Conservation (phyloP, 2,329 filamentous ascomycete genomes). For the Parastagonospora nodorum region DNA sequence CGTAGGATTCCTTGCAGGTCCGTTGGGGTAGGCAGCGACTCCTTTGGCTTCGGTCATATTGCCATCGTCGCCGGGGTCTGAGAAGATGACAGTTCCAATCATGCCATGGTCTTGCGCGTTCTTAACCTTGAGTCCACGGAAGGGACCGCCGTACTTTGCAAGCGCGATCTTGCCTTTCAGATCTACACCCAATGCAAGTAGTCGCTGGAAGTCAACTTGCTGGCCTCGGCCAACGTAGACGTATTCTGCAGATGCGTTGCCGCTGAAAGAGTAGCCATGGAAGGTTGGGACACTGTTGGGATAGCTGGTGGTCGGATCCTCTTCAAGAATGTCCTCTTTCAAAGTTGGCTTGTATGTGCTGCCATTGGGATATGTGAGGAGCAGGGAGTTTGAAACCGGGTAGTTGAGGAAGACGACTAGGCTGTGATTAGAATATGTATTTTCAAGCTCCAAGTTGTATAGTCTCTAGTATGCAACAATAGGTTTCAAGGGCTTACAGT, state of each 20-base stretch:
- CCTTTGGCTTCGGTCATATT: constrained; percentile 55
- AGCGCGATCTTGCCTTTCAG: constrained; percentile 56
- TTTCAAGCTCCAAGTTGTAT: neutral
- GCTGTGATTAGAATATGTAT: neutral
- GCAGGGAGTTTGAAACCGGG: constrained; percentile 42
- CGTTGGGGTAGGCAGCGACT: constrained; percentile 48
- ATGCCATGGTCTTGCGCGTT: constrained; percentile 53
- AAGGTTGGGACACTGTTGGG: constrained; percentile 52
- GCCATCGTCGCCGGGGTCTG: constrained; percentile 53
- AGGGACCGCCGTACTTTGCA: constrained; percentile 53
- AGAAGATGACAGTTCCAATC: constrained; percentile 53
- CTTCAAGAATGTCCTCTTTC: constrained; percentile 39
- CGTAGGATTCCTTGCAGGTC: constrained; percentile 53
- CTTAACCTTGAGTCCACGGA: constrained; percentile 55
- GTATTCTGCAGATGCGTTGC: constrained; percentile 54
- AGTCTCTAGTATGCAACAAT: neutral
- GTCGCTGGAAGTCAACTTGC: constrained; percentile 53
- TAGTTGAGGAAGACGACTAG: constrained; percentile 46
- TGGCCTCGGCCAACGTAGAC: constrained; percentile 53
- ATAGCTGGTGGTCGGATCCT: constrained; percentile 44
- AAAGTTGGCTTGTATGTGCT: constrained; percentile 38
- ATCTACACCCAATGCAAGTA: constrained; percentile 48
- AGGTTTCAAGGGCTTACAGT: constrained; percentile 24
- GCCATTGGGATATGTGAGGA: constrained; percentile 42
- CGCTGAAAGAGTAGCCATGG: constrained; percentile 54